Evolutionary conservation across 208 protist species (phyloP), one percentile per base, ranked within the genome.

Genomic region (Strigomonas culicis): DNA sequence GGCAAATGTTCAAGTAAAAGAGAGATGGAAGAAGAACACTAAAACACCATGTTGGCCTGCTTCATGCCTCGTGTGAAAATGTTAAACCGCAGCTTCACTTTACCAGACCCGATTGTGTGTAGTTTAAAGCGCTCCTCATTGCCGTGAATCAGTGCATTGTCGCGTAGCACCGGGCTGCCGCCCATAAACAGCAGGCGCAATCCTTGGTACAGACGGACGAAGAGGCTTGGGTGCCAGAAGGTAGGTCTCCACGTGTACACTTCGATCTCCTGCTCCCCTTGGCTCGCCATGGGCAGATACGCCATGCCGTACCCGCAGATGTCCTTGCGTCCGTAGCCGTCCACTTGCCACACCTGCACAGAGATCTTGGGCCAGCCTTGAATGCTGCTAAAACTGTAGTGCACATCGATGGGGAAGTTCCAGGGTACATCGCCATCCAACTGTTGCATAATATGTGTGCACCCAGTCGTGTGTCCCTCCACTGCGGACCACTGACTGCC

Each of bases 321-420:
- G 46, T 95, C 84, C 65, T 95, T 93, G 46, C 90, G 70, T 17
- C 88, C 88, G 56, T 93, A 95, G 49, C 59, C 62, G 63, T 97
- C 92, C 32, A 94, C 57, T 46, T 89, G 78, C 90, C 90, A 97
- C 32, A 97, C 84, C 72, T 95, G 86, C 56, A 96, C 62, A 2
- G 86, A 76, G 52, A 97, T 79, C 70, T 93, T 93, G 0, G 92
- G 92, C 92, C 92, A 97, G 0, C 88, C 86, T 55, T 93, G 84
- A 11, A 92, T 63, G 60, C 75, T 87, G 64, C 57, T 80, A 32
- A 79, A 81, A 46, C 64, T 82, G 61, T 84, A 97, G 46, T 95
- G 88, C 13, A 93, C 77, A 69, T 97, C 89, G 25, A 97, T 78
- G 0, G 92, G 89, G 59, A 88, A 90, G 62, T 75, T 81, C 88